Percentiles rank a stretch among this genome's conserved stretches.
phyloP scores from a whole-genome alignment of 2,329 filamentous ascomycete genomes.

The Chaetomium globosum region DNA sequence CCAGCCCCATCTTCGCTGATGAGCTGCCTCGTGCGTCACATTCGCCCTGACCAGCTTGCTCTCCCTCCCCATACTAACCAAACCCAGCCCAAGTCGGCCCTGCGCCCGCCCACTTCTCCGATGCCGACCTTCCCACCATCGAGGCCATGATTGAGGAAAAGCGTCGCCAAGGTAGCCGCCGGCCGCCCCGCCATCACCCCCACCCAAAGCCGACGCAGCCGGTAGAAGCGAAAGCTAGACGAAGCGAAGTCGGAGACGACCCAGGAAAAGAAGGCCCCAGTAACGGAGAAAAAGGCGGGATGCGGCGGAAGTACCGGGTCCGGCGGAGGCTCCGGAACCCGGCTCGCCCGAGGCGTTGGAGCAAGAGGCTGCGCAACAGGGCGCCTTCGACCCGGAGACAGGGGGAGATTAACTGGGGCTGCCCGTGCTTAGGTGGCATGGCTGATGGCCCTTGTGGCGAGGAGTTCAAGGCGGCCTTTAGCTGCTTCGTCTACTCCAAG shows the following conservation, averaged over 20 bases:
- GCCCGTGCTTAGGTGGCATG: constrained; percentile 96
- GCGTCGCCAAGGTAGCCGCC: constrained; percentile 51
- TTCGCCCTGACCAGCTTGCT: not conserved
- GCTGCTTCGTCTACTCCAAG: constrained; percentile 94
- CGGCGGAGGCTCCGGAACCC: constrained; percentile 24
- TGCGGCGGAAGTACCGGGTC: constrained; percentile 31
- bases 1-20: constrained; percentile 82
- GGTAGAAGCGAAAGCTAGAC: constrained; percentile 31
- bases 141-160: constrained; percentile 69
- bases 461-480: constrained; percentile 93
- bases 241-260: constrained; percentile 20
- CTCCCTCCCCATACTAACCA: constrained; percentile 22
- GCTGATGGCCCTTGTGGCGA: constrained; percentile 93
- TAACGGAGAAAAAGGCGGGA: constrained; percentile 34
- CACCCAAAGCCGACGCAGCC: constrained; percentile 38
- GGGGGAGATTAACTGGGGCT: constrained; percentile 99
- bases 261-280: constrained; percentile 36
- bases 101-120: constrained; percentile 56
- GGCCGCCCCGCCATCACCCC: constrained; percentile 35
- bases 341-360: constrained; percentile 62
- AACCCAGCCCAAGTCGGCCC: constrained; percentile 42
- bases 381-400: constrained; percentile 96
- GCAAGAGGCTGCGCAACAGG: constrained; percentile 81
- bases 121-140: constrained; percentile 64
- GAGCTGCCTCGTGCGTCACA: constrained; percentile 66